phyloP scores from a whole-genome alignment of 495 filamentous ascomycete genomes.

The Aspergillus saccharolyticus region DNA sequence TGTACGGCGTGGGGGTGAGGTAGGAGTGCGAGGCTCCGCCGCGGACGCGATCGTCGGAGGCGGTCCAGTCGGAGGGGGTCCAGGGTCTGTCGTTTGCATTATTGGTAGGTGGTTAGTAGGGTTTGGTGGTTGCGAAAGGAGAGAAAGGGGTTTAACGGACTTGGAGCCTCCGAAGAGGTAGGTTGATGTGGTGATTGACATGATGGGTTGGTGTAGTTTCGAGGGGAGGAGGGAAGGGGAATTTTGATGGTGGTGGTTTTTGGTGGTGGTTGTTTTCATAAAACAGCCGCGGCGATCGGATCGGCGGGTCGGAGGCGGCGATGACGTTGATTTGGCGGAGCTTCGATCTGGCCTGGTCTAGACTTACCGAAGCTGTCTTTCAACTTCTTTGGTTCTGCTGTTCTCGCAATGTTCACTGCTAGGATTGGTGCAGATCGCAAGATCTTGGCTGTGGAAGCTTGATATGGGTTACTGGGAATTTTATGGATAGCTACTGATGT shows the following conservation, averaged over 20 bases:
- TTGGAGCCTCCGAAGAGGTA: conserved; percentile 16
- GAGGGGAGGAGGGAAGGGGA: neutral
- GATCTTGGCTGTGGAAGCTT: no score
- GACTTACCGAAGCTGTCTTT: neutral
- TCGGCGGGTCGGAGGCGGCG: neutral
- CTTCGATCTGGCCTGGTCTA: neutral
- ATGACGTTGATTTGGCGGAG: neutral
- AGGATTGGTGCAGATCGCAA: no score
- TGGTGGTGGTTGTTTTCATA: neutral
- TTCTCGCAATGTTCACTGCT: no score
- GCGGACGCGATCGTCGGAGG: conserved; percentile 67
- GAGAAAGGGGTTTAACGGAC: conserved; percentile 2
- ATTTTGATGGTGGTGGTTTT: neutral
- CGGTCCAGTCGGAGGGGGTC: conserved; percentile 55
- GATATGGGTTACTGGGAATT: no score
- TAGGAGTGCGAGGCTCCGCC: conserved; percentile 62
- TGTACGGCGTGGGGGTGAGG: conserved; percentile 28
- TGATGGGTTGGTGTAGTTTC: neutral
- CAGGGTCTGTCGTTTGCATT: conserved; percentile 35
- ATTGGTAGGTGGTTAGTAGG: neutral
- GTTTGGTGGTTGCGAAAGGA: neutral
- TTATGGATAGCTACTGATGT: no score
- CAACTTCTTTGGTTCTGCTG: no score
- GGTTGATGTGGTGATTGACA: neutral
- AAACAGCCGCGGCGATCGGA: neutral